Conservation (phyloP, 164 flowering plant species). For the Paratinospora sagittata region DNA sequence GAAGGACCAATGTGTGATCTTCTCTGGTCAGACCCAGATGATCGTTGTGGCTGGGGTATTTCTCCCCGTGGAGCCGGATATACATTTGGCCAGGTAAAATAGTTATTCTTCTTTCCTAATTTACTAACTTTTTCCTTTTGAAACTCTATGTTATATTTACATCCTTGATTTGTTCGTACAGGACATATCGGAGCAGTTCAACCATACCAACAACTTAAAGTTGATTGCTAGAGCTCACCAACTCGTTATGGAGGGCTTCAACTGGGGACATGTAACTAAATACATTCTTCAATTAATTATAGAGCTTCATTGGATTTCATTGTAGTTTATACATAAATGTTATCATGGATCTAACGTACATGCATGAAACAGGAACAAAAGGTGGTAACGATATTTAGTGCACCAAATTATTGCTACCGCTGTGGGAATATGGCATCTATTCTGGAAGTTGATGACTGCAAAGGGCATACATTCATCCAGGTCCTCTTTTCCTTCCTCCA, state of each 20-base stretch:
- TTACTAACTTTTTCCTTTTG: neutral
- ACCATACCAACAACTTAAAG: conserved; percentile 85
- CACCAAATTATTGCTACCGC: conserved; percentile 95
- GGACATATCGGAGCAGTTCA: conserved; percentile 98
- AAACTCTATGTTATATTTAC: neutral
- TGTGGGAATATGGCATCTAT: conserved; percentile 99
- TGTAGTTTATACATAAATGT: neutral
- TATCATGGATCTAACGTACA: neutral
- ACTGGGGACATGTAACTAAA: conserved; percentile 93
- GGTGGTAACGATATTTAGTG: conserved; percentile 96
- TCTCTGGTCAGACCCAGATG: conserved; percentile 97
- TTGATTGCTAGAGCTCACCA: conserved; percentile 98
- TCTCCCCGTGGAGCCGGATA: conserved; percentile 98
- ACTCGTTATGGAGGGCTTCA: conserved; percentile 97
- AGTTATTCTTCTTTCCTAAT: neutral
- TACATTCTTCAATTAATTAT: neutral
- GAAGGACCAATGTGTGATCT: conserved; percentile 98
- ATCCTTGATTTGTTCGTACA: conserved; percentile 19
- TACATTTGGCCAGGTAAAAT: conserved; percentile 80
- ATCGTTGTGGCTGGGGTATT: conserved; percentile 98
- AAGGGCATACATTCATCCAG: conserved; percentile 93
- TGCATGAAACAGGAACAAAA: conserved; percentile 76
- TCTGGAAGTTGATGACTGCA: conserved; percentile 90
- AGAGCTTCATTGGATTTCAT: too few relatives aligned
- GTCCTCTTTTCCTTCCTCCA: conserved; percentile 28